Conservation (phyloP, 2,329 filamentous ascomycete genomes). For the Phoma sp. region DNA sequence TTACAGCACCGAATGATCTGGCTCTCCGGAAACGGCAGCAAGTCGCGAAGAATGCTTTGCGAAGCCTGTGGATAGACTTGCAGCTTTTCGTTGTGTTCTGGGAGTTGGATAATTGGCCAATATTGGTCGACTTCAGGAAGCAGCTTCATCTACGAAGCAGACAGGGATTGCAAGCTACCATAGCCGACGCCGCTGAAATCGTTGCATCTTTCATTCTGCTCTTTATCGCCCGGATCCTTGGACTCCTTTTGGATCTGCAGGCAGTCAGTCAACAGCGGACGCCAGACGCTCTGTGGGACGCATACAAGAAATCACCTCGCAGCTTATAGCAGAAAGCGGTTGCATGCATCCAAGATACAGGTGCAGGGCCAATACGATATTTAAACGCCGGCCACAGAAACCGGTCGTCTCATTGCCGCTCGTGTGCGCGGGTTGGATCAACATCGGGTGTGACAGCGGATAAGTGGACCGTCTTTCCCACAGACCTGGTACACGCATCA, state of each 20-base stretch:
- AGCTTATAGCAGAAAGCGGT: background rate
- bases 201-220: constrained; percentile 7
- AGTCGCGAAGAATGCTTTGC: constrained; percentile 6
- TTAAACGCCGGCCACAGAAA: constrained; percentile 1
- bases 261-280: constrained; percentile 17
- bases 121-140: constrained; percentile 21
- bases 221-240: background rate
- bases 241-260: background rate
- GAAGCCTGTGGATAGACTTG: constrained; percentile 25
- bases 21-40: background rate
- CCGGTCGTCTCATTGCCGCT: background rate
- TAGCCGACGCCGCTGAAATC: constrained; percentile 1
- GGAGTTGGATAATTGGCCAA: constrained; percentile 42
- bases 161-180: background rate
- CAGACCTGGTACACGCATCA: background rate
- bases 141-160: background rate
- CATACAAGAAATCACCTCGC: background rate
- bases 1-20: background rate
- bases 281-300: constrained; percentile 16
- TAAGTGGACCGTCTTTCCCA: background rate
- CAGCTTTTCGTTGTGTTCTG: constrained; percentile 37
- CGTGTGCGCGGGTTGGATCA: background rate
- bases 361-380: background rate
- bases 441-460: background rate
- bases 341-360: background rate